Evolutionary conservation across 2,329 filamentous ascomycete genomes (phyloP).

Genomic region (Monosporascus sp.): DNA sequence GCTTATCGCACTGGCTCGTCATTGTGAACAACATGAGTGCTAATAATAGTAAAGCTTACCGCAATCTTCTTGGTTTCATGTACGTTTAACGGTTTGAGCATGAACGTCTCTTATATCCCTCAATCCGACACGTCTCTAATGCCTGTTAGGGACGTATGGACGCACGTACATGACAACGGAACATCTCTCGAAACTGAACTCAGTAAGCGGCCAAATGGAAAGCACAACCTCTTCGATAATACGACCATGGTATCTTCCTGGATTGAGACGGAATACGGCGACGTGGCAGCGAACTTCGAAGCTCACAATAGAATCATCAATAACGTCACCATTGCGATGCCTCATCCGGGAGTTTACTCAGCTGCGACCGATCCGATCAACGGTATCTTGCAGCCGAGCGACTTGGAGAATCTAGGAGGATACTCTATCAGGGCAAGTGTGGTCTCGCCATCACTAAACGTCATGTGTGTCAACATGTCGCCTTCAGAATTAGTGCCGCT

Average conservation of each 20-base stretch:
- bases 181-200: conserved; percentile 37
- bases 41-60: conserved; percentile 40
- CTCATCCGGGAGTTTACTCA: conserved; percentile 61
- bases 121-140: conserved; percentile 19
- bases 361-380: conserved; percentile 60
- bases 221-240: conserved; percentile 63
- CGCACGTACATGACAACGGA: conserved; percentile 35
- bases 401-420: conserved; percentile 59
- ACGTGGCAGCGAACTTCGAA: conserved; percentile 46
- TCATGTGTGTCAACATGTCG: conserved; percentile 65
- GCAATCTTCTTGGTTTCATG: conserved; percentile 62
- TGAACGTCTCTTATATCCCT: neutral
- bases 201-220: conserved; percentile 49
- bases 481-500: conserved; percentile 55
- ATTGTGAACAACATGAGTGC: neutral
- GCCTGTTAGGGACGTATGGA: conserved; percentile 42
- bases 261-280: conserved; percentile 51
- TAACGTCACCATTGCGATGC: conserved; percentile 73
- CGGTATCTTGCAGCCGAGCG: conserved; percentile 62
- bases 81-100: conserved; percentile 6
- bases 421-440: conserved; percentile 65
- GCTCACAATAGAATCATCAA: conserved; percentile 57
- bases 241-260: conserved; percentile 65
- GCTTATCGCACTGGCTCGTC: neutral
- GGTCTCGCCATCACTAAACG: conserved; percentile 64